Percentiles rank a stretch among this genome's conserved stretches.
phyloP scores from a whole-genome alignment of 75 land plant species.

The Sequoiadendron giganteum region DNA sequence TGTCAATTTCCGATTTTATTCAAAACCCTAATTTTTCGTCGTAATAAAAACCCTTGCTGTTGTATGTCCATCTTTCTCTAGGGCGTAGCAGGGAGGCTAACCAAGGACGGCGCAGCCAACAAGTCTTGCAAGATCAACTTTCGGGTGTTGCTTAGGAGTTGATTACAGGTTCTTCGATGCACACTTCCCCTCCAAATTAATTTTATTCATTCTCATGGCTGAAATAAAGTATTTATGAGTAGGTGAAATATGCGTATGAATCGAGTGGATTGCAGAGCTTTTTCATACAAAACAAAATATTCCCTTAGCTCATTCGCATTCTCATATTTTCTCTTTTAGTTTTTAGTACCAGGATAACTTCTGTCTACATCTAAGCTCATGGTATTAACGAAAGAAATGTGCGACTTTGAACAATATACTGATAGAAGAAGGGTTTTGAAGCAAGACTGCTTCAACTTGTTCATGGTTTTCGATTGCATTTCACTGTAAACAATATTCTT shows the following conservation, averaged over 20 bases:
- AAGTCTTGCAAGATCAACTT: too few relatives aligned
- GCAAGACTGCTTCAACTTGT: neutral
- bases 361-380: neutral
- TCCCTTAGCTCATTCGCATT: neutral
- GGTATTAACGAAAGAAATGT: neutral
- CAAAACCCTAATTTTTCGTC: neutral
- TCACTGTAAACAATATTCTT: neutral
- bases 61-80: neutral
- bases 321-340: neutral
- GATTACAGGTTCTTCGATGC: too few relatives aligned
- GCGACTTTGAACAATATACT: neutral
- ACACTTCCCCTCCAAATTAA: too few relatives aligned
- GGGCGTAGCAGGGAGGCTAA: neutral
- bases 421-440: neutral
- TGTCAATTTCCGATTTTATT: neutral
- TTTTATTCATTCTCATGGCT: too few relatives aligned
- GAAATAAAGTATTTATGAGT: too few relatives aligned
- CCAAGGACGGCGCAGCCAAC: neutral
- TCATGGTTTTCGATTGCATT: neutral
- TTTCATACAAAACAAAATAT: neutral
- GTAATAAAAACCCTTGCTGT: neutral
- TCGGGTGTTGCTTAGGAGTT: too few relatives aligned
- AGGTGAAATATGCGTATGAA: neutral
- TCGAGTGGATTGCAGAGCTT: neutral
- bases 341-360: neutral